These are phyloP conservation scores for Cyclotella sp. DNA, from an alignment of 108 stramenopile genomes.

Conservation along the genomic window DNA sequence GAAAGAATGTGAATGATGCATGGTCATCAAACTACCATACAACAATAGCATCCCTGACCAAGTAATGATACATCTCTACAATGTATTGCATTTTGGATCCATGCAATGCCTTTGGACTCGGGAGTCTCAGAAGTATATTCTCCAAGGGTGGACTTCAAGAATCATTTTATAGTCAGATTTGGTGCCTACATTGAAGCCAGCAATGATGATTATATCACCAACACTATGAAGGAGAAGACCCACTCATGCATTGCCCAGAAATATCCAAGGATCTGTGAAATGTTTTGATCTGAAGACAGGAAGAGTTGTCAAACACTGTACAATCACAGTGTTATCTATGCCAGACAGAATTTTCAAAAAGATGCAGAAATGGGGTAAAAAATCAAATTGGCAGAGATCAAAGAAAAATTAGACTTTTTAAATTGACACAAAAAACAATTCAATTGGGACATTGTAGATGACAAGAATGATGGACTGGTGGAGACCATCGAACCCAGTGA, in stretches of 20 bases:
- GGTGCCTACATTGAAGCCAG: no score
- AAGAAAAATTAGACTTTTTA: not conserved
- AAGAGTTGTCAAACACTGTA: no score
- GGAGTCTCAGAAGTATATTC: conserved; percentile 15
- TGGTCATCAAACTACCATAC: conserved; percentile 15
- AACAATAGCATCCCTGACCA: not conserved
- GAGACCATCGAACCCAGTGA: no score
- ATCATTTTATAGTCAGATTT: not conserved
- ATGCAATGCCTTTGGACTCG: conserved; percentile 27
- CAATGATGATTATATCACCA: not conserved
- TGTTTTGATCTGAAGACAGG: no score
- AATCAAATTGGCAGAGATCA: not conserved
- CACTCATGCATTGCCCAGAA: not conserved
- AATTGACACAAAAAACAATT: conserved; percentile 10
- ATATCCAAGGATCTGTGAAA: no score
- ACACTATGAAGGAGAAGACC: conserved; percentile 4
- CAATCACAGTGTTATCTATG: no score
- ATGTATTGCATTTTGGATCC: conserved; percentile 20
- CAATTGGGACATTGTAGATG: not conserved
- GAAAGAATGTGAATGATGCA: conserved; percentile 16
- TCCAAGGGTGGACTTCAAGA: not conserved
- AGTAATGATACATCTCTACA: conserved; percentile 26
- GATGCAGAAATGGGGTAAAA: no score
- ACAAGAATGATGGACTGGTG: not conserved
- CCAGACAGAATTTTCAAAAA: no score